Evolutionary conservation across 768 basidiomycete genomes (phyloP).

Genomic region (Termitomyces sp.): DNA sequence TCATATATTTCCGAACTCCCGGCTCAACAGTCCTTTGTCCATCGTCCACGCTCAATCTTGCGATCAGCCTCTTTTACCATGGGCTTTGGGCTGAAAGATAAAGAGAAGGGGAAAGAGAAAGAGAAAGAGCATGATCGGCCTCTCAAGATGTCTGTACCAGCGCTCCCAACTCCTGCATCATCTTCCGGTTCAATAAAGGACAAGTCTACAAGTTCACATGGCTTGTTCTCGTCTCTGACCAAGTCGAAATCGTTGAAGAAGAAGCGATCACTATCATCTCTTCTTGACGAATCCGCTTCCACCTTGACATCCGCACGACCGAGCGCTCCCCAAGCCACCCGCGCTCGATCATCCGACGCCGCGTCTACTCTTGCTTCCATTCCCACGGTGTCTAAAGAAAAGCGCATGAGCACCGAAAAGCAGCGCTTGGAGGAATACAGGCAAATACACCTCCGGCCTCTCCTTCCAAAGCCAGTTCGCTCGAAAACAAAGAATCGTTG

Average conservation of each 20-base stretch:
- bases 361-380: neutral
- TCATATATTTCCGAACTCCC: slow-evolving; percentile 25
- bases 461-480: neutral
- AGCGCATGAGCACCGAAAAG: neutral
- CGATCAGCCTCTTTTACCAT: slow-evolving; percentile 30
- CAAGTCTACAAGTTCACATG: slow-evolving; percentile 14
- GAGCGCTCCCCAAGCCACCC: slow-evolving; percentile 4
- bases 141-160: neutral
- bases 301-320: slow-evolving; percentile 2
- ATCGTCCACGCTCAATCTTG: slow-evolving; percentile 18
- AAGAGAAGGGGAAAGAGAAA: slow-evolving; percentile 20
- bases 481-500: slow-evolving; percentile 25
- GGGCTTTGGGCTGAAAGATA: slow-evolving; percentile 30
- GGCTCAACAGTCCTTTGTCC: slow-evolving; percentile 11
- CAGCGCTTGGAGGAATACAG: slow-evolving; percentile 15
- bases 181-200: slow-evolving; percentile 5
- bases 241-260: slow-evolving; percentile 23
- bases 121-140: neutral
- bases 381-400: slow-evolving; percentile 3
- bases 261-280: slow-evolving; percentile 32
- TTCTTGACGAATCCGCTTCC: slow-evolving; percentile 18
- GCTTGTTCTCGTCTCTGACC: slow-evolving; percentile 13
- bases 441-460: slow-evolving; percentile 13
- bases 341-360: slow-evolving; percentile 10
- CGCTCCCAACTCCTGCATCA: neutral